phyloP scores from a whole-genome alignment of 495 filamentous ascomycete genomes.

The Penicillium coprophilum region DNA sequence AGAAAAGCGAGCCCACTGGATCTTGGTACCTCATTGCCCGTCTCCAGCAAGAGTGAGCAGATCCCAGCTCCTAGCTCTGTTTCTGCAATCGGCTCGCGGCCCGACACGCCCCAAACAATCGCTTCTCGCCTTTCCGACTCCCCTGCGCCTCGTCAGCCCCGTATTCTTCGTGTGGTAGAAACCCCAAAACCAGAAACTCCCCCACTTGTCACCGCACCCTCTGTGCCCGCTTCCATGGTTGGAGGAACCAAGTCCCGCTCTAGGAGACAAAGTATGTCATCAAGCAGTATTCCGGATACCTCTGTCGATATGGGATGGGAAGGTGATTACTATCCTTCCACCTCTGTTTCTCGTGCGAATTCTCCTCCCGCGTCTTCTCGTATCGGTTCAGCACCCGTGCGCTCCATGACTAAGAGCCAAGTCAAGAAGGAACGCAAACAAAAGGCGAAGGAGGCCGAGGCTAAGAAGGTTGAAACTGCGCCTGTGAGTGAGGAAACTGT shows the following conservation, averaged over 20 bases:
- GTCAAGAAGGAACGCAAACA: slow-evolving; percentile 79
- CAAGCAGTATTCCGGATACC: slow-evolving; percentile 70
- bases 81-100: slow-evolving; percentile 33
- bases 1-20: slow-evolving; percentile 37
- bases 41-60: slow-evolving; percentile 26
- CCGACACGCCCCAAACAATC: slow-evolving; percentile 41
- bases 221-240: slow-evolving; percentile 41
- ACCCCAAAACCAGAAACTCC: slow-evolving; percentile 69
- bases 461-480: slow-evolving; percentile 58
- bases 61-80: slow-evolving; percentile 20
- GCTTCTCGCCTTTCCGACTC: slow-evolving; percentile 50
- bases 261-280: slow-evolving; percentile 58
- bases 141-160: slow-evolving; percentile 44
- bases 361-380: slow-evolving; percentile 76
- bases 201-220: slow-evolving; percentile 36
- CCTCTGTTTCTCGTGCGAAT: slow-evolving; percentile 78
- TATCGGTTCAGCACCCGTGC: slow-evolving; percentile 73
- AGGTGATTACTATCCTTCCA: slow-evolving; percentile 71
- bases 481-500: slow-evolving; percentile 56
- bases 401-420: slow-evolving; percentile 85
- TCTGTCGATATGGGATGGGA: slow-evolving; percentile 79
- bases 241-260: slow-evolving; percentile 49
- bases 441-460: slow-evolving; percentile 61
- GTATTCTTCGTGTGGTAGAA: slow-evolving; percentile 67
- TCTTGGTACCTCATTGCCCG: slow-evolving; percentile 28